Conservation (phyloP, 1,139 yeast genomes). For the Lodderomyces jiufengensis region DNA sequence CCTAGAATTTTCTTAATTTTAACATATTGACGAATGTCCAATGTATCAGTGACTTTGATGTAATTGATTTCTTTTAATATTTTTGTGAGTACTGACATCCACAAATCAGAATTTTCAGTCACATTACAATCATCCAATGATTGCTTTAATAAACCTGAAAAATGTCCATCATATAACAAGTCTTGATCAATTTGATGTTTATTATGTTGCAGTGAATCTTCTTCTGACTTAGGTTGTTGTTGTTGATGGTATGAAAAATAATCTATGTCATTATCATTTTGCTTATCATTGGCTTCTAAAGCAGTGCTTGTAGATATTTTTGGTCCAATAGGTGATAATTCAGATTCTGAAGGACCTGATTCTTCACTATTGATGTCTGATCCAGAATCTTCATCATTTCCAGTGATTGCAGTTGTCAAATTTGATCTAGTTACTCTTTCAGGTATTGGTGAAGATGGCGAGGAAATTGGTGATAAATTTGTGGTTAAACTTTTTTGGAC, state of each 20-base stretch:
- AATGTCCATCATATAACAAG: constrained; percentile 20
- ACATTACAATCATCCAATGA: constrained; percentile 58
- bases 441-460: constrained; percentile 16
- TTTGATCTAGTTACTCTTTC: constrained; percentile 12
- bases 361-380: constrained; percentile 7
- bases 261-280: constrained; percentile 1
- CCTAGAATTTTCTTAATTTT: constrained; percentile 85
- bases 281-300: constrained; percentile 3
- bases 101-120: constrained; percentile 39
- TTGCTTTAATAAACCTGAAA: constrained; percentile 52
- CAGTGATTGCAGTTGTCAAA: constrained; percentile 12
- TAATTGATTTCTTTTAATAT: constrained; percentile 25
- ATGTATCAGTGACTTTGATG: constrained; percentile 56
- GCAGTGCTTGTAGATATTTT: constrained; percentile 11
- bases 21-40: constrained; percentile 83
- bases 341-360: constrained; percentile 6
- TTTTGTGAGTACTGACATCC: constrained; percentile 27
- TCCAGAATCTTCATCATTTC: constrained; percentile 6
- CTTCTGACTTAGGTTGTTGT: too few species aligned
- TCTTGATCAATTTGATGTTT: constrained; percentile 9
- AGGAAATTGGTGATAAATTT: constrained; percentile 17
- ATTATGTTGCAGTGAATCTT: too few species aligned
- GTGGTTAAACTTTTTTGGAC: constrained; percentile 2
- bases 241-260: constrained; percentile 7
- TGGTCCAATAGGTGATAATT: constrained; percentile 11